A percentile compares a stretch with the other conserved stretches of the same genome.
These are phyloP conservation scores for Neurospora discreta DNA, from an alignment of 495 filamentous ascomycete species.

Conservation along the genomic window DNA sequence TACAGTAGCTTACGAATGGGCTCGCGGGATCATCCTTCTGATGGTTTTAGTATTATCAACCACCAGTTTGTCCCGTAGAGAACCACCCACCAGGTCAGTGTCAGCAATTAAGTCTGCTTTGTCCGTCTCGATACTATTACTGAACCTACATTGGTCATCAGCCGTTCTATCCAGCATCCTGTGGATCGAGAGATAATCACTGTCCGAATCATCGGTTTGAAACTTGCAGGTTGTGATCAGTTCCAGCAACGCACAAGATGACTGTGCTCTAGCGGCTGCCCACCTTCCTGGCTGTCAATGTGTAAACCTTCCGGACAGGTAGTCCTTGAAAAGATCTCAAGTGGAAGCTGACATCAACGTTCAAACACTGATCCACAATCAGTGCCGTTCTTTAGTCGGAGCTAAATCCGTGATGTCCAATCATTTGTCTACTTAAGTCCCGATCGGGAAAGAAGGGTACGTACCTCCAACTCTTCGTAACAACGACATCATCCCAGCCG, in stretches of 20 bases:
- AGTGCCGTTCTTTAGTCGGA: not conserved
- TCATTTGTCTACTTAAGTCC: not conserved
- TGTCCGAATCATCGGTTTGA: constrained; percentile 66
- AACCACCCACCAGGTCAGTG: not conserved
- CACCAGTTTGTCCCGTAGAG: no score
- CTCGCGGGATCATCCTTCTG: no score
- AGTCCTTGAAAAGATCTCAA: not conserved
- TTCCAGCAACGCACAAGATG: constrained; percentile 85
- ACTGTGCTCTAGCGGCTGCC: constrained; percentile 27
- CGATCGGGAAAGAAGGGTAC: not conserved
- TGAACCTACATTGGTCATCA: constrained; percentile 36
- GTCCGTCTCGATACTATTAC: not conserved
- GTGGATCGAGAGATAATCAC: constrained; percentile 83
- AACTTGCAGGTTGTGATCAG: constrained; percentile 87
- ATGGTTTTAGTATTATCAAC: not conserved
- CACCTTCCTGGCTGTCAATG: not conserved
- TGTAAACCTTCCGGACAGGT: not conserved
- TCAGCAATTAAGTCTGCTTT: constrained; percentile 1
- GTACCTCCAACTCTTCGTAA: not conserved
- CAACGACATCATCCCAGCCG: not conserved
- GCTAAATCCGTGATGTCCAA: not conserved
- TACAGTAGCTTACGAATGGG: no score
- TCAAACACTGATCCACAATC: not conserved
- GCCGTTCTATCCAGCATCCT: constrained; percentile 46
- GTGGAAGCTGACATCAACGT: not conserved